phyloP scores from a whole-genome alignment of 352 stramenopile genomes.

The Globisporangium cederbergense region DNA sequence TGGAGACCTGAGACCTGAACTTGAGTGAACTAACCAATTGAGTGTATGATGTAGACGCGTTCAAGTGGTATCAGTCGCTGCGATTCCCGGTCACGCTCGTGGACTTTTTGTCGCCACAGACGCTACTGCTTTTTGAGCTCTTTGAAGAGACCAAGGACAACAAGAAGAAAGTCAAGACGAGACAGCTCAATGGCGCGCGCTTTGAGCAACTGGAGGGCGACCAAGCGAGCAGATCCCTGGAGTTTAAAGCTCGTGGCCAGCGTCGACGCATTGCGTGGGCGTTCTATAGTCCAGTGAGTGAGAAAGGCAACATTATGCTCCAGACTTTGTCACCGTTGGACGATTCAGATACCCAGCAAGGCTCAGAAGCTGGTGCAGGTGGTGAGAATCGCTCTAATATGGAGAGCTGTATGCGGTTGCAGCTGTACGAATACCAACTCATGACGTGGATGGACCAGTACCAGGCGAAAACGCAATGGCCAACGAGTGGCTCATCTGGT shows the following conservation, averaged over 20 bases:
- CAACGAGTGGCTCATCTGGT: slow-evolving; percentile 11
- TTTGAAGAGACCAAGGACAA: slow-evolving; percentile 29
- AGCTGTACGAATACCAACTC: slow-evolving; percentile 54
- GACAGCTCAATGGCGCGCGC: slow-evolving; percentile 10
- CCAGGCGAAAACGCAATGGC: slow-evolving; percentile 50
- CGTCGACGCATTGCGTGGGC: slow-evolving; percentile 43
- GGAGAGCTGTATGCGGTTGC: slow-evolving; percentile 26
- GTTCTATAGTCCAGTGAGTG: slow-evolving; percentile 60
- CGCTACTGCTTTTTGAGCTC: slow-evolving; percentile 55
- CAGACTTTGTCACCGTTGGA: slow-evolving; percentile 11
- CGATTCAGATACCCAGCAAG: slow-evolving; percentile 5
- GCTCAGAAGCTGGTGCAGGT: not conserved
- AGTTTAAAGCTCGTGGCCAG: not conserved
- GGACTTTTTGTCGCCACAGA: slow-evolving; percentile 35
- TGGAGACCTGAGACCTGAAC: not conserved
- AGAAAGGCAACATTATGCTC: slow-evolving; percentile 40
- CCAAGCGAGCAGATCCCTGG: not conserved
- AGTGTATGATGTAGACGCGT: slow-evolving; percentile 27
- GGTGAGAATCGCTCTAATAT: too few species aligned
- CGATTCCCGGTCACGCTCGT: slow-evolving; percentile 26
- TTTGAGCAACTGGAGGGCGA: slow-evolving; percentile 21
- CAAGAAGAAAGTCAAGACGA: slow-evolving; percentile 5
- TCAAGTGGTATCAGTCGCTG: slow-evolving; percentile 53
- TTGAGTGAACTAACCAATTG: not conserved
- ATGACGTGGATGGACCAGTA: slow-evolving; percentile 65